A percentile compares a stretch with the other conserved stretches of the same genome.
phyloP scores from a whole-genome alignment of 2,329 filamentous ascomycete species.

The Thielaviopsis punctulata region DNA sequence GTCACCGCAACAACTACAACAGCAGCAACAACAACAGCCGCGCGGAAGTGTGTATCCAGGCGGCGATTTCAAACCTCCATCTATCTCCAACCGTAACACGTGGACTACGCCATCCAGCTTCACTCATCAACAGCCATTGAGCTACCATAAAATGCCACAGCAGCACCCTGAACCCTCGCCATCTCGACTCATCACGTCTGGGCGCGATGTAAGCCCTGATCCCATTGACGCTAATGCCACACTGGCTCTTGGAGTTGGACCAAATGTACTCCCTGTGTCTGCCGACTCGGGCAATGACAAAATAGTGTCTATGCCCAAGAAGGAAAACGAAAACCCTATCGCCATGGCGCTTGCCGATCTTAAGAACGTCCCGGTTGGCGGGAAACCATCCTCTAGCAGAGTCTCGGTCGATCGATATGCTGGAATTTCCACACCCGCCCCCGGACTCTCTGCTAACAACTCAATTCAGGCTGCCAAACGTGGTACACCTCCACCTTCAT shows the following conservation, averaged over 20 bases:
- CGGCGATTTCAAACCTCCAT: constrained; percentile 18
- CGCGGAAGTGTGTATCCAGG: neutral
- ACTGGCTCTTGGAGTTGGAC: constrained; percentile 82
- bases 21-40: neutral
- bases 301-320: constrained; percentile 18
- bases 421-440: constrained; percentile 73
- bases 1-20: neutral
- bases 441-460: constrained; percentile 24
- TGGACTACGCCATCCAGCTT: constrained; percentile 31
- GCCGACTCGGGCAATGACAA: constrained; percentile 21
- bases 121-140: constrained; percentile 14
- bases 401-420: constrained; percentile 92
- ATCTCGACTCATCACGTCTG: constrained; percentile 21
- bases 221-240: constrained; percentile 83
- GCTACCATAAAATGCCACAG: neutral
- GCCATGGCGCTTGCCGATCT: constrained; percentile 82
- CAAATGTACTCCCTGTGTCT: constrained; percentile 89
- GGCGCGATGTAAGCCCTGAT: constrained; percentile 49
- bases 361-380: constrained; percentile 54
- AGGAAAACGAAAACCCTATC: constrained; percentile 61
- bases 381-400: constrained; percentile 62
- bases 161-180: constrained; percentile 12
- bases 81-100: constrained; percentile 35
- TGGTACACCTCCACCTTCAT: constrained; percentile 73
- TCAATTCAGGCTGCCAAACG: constrained; percentile 40